Evolutionary conservation across 139 green algal genomes (phyloP).

Genomic region (Chlorella ohadii): DNA sequence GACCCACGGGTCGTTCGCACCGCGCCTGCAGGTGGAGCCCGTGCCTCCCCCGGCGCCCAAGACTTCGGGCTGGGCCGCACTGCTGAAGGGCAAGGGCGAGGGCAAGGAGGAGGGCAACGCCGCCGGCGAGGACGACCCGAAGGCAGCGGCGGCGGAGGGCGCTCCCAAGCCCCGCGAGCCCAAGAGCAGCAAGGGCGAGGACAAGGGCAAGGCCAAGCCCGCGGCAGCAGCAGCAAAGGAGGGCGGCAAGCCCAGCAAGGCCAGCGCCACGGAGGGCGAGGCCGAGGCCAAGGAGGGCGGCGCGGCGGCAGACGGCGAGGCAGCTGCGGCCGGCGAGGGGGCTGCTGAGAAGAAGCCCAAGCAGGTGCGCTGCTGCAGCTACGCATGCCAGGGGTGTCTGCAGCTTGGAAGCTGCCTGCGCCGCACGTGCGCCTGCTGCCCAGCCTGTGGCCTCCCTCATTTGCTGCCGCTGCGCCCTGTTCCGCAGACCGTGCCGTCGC

Average conservation of each 20-base stretch:
- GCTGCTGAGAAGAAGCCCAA: slow-evolving; percentile 9
- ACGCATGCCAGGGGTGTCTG: neutral
- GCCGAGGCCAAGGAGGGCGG: no score
- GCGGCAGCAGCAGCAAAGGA: neutral
- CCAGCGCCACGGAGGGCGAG: no score
- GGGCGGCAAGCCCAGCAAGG: no score
- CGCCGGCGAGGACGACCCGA: neutral
- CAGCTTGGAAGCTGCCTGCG: neutral
- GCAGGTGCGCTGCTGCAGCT: neutral
- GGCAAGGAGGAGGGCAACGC: neutral
- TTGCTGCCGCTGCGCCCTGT: neutral
- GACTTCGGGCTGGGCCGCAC: slow-evolving; percentile 34
- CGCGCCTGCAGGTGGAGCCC: neutral
- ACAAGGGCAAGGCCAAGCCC: neutral
- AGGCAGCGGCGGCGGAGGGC: neutral
- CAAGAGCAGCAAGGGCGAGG: neutral
- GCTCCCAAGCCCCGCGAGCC: no score
- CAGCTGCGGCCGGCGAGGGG: neutral
- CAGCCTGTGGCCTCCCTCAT: neutral
- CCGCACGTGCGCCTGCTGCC: neutral
- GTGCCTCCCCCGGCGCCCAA: slow-evolving; percentile 23
- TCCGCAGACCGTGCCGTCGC: slow-evolving; percentile 22
- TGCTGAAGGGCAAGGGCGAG: slow-evolving; percentile 36
- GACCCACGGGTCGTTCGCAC: no score
- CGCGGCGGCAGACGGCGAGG: neutral